Evolutionary conservation across 2,329 filamentous ascomycete genomes (phyloP).

Genomic region (Neophaeococcomyces aloes): DNA sequence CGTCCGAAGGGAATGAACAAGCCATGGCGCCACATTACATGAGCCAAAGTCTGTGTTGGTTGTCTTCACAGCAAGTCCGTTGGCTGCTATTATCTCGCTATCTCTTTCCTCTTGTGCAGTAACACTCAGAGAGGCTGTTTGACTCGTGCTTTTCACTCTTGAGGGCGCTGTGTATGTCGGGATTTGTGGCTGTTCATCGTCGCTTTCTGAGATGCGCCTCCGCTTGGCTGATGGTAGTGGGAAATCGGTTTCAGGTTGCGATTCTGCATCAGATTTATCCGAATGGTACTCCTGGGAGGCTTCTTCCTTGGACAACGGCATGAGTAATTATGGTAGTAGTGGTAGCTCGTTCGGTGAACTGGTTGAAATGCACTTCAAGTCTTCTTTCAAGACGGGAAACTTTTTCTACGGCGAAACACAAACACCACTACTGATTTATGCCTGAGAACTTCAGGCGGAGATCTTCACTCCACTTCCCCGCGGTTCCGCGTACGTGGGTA

Average conservation of each 20-base stretch:
- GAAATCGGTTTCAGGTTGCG: constrained; percentile 9
- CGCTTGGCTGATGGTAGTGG: constrained; percentile 16
- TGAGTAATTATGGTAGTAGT: background rate
- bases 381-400: background rate
- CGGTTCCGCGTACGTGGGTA: background rate
- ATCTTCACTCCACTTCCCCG: background rate
- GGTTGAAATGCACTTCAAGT: background rate
- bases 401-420: background rate
- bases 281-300: background rate
- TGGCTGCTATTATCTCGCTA: background rate
- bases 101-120: background rate
- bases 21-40: constrained; percentile 71
- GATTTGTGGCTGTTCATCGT: background rate
- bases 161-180: constrained; percentile 4
- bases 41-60: constrained; percentile 55
- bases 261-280: background rate
- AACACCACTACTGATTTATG: background rate
- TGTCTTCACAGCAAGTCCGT: constrained; percentile 5
- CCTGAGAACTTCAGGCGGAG: constrained; percentile 3
- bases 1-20: constrained; percentile 63
- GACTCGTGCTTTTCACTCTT: background rate
- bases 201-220: constrained; percentile 15
- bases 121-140: background rate
- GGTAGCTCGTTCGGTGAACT: background rate
- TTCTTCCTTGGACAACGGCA: background rate